Conservation (phyloP, 164 flowering plant species). For the Kingdonia uniflora region DNA sequence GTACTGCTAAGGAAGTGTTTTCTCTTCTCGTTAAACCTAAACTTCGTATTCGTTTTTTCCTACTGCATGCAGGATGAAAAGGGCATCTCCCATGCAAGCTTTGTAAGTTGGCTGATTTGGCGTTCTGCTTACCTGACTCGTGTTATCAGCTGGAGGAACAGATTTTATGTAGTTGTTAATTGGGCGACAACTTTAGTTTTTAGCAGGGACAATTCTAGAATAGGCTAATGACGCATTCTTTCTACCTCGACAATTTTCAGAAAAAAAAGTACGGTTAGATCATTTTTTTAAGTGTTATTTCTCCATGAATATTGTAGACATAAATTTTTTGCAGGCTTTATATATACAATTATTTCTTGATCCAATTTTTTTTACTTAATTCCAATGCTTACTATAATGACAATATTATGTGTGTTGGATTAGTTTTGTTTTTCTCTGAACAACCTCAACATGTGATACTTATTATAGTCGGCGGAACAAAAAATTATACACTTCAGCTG, state of each 20-base stretch:
- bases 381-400: too few species aligned
- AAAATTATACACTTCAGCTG: too few species aligned
- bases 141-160: slow-evolving; percentile 83
- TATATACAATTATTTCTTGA: too few species aligned
- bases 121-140: slow-evolving; percentile 82
- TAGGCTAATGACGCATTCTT: slow-evolving; percentile 23
- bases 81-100: slow-evolving; percentile 64
- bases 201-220: slow-evolving; percentile 59
- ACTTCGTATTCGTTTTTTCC: too few species aligned
- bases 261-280: background rate
- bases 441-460: too few species aligned
- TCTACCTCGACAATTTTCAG: background rate
- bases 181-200: slow-evolving; percentile 84
- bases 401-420: too few species aligned
- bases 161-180: slow-evolving; percentile 82
- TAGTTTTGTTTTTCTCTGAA: too few species aligned
- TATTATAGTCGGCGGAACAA: too few species aligned
- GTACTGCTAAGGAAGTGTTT: background rate
- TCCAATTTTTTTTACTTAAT: too few species aligned
- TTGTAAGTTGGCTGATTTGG: slow-evolving; percentile 75
- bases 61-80: slow-evolving; percentile 40
- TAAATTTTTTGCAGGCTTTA: too few species aligned
- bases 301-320: too few species aligned
- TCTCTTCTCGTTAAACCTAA: background rate
- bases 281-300: too few species aligned